phyloP scores from a whole-genome alignment of 164 flowering plant species.

The Tetrastigma voinierianum region DNA sequence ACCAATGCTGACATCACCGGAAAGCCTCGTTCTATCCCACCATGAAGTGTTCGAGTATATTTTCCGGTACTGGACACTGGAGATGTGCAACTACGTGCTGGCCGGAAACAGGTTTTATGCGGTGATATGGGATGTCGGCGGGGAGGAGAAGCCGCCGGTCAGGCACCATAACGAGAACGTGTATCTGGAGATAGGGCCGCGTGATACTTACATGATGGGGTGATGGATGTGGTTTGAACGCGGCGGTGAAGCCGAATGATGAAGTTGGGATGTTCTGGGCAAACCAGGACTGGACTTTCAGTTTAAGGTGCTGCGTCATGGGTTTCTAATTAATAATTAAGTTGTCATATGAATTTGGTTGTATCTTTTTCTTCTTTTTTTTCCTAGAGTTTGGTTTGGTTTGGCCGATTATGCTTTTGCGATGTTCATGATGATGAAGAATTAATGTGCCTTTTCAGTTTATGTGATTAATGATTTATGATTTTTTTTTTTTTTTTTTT shows the following conservation, averaged over 20 bases:
- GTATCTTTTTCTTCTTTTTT: too few relatives aligned
- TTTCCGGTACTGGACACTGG: neutral
- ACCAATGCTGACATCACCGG: slow-evolving; percentile 1
- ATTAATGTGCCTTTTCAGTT: too few relatives aligned
- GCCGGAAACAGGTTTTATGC: neutral
- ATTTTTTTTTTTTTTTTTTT: too few relatives aligned
- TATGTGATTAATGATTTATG: too few relatives aligned
- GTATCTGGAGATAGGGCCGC: neutral
- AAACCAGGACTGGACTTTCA: neutral
- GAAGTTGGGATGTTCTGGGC: neutral
- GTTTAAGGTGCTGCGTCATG: neutral
- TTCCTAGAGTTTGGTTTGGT: too few relatives aligned
- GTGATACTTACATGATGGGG: neutral
- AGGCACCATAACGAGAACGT: neutral
- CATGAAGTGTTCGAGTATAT: neutral
- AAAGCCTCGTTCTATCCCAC: neutral
- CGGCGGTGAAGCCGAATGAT: neutral
- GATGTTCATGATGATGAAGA: too few relatives aligned
- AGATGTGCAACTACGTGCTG: neutral
- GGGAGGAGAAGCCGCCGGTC: neutral
- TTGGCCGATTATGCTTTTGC: too few relatives aligned
- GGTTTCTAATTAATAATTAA: too few relatives aligned
- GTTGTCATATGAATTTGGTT: too few relatives aligned
- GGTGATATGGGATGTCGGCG: neutral
- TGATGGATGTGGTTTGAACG: neutral